Conservation (phyloP, 164 flowering plant genomes). For the Piper longum region DNA sequence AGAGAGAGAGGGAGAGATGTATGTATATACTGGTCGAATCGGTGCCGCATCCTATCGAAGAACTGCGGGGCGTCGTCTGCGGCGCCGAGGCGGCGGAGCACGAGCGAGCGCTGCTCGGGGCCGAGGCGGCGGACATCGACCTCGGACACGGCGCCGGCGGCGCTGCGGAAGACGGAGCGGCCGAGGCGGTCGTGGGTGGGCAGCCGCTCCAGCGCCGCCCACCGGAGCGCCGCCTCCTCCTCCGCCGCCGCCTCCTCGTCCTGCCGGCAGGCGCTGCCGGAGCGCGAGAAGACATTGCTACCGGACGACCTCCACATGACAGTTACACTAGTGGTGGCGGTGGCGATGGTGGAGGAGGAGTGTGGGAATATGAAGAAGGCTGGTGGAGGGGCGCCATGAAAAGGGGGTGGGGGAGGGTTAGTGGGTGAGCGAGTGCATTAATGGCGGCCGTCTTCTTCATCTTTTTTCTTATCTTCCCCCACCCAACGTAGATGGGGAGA, state of each 20-base stretch:
- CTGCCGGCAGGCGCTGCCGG: constrained; percentile 41
- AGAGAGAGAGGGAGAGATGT: too few relatives aligned
- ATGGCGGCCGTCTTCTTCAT: neutral
- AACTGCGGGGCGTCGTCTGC: constrained; percentile 52
- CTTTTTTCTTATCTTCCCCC: too few relatives aligned
- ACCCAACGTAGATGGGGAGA: too few relatives aligned
- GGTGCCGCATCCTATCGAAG: constrained; percentile 47
- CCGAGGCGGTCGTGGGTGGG: constrained; percentile 70
- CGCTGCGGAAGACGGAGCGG: constrained; percentile 51
- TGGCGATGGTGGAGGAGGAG: neutral
- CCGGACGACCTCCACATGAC: constrained; percentile 71
- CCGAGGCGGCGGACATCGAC: constrained; percentile 38
- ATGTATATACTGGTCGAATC: constrained; percentile 56
- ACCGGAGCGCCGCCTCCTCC: constrained; percentile 63
- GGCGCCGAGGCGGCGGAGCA: constrained; percentile 37
- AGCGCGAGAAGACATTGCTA: constrained; percentile 34
- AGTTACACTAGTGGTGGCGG: neutral
- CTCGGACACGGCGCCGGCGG: constrained; percentile 49
- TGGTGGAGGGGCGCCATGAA: constrained; percentile 19
- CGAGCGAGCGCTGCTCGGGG: constrained; percentile 37
- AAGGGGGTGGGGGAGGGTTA: constrained; percentile 5
- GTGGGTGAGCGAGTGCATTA: neutral
- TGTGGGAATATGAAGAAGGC: neutral
- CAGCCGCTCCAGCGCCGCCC: constrained; percentile 91
- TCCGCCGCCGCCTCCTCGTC: constrained; percentile 25